Conservation (phyloP, 192 early-diverging fungal species). For the Cetraspora pellucida region DNA sequence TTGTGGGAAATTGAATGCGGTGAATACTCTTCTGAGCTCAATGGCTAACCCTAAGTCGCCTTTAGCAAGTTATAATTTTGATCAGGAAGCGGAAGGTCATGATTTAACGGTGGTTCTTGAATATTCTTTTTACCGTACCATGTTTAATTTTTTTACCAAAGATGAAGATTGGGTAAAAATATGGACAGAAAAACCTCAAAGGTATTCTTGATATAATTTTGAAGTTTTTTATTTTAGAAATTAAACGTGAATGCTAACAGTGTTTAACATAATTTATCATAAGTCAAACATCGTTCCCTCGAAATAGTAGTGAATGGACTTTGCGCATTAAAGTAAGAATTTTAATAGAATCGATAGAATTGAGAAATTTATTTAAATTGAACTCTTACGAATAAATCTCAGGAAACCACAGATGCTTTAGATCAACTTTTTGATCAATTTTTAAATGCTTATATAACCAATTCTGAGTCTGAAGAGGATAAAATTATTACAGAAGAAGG, state of each 20-base stretch:
- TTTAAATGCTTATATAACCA: neutral
- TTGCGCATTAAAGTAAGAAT: too few relatives aligned
- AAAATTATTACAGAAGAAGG: neutral
- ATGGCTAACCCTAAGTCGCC: neutral
- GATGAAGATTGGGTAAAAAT: neutral
- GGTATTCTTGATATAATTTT: neutral
- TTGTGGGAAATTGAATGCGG: constrained; percentile 7
- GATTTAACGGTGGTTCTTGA: neutral
- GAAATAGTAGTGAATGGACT: too few relatives aligned
- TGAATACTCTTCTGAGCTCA: neutral
- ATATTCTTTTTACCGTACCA: neutral
- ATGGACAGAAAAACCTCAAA: neutral
- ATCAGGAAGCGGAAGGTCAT: neutral
- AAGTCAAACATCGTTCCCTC: too few relatives aligned
- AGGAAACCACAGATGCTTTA: neutral
- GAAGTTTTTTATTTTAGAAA: neutral
- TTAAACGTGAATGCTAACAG: neutral
- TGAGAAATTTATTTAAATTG: neutral
- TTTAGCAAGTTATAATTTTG: neutral
- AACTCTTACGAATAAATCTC: neutral
- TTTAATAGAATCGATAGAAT: neutral
- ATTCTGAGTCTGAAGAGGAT: neutral
- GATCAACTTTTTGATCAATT: neutral
- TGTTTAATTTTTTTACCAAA: constrained; percentile 3
- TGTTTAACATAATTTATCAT: too few relatives aligned